Evolutionary conservation across 352 stramenopile species (phyloP).

Genomic region (Phytopythium sindhum): DNA sequence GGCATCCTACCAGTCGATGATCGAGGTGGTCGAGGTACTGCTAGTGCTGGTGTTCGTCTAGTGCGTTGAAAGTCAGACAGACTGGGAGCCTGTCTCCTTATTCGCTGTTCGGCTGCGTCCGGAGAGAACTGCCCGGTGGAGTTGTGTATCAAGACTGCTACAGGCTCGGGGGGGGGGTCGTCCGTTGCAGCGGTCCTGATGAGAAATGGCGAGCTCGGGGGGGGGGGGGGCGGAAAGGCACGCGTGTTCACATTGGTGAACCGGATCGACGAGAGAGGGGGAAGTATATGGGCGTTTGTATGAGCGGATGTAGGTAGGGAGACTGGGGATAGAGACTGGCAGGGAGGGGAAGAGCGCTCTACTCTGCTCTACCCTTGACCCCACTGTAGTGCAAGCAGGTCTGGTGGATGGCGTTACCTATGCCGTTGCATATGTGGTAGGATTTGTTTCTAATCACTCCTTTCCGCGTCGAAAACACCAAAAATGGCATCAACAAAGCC

Average conservation of each 20-base stretch:
- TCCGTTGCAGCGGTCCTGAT: slow-evolving; percentile 7
- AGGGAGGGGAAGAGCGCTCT: background rate
- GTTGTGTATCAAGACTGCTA: slow-evolving; percentile 7
- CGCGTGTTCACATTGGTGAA: background rate
- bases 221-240: background rate
- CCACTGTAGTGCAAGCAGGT: background rate
- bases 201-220: slow-evolving; percentile 2
- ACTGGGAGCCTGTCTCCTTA: background rate
- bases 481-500: too few species aligned
- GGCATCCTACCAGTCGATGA: background rate
- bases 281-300: background rate
- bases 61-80: background rate
- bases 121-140: background rate
- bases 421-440: too few species aligned
- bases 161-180: background rate
- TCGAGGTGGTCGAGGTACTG: background rate
- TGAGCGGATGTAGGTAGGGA: background rate
- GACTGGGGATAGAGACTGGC: background rate
- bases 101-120: background rate
- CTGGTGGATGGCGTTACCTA: background rate
- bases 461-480: too few species aligned
- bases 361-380: background rate
- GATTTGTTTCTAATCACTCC: too few species aligned
- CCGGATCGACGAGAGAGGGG: background rate
- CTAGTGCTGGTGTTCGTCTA: background rate